phyloP scores from a whole-genome alignment of 192 early-diverging fungal species.

The Thoreauomyces humboldtii region DNA sequence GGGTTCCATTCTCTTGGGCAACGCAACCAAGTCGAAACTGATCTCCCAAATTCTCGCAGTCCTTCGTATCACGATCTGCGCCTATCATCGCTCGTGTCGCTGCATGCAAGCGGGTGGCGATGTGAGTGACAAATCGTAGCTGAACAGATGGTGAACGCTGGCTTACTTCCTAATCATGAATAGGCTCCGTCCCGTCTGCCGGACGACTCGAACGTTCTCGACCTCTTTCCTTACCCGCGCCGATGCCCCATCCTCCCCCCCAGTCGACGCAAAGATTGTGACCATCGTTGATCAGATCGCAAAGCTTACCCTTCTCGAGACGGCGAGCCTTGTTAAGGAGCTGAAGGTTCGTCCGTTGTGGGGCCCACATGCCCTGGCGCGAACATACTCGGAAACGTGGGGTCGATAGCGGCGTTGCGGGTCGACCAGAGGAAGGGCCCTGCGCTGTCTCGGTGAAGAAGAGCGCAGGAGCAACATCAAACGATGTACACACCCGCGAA shows the following conservation, averaged over 20 bases:
- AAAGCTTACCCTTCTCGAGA: constrained; percentile 88
- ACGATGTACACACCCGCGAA: not conserved
- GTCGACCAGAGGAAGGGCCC: not conserved
- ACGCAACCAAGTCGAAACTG: too few species aligned
- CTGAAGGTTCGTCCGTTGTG: constrained; percentile 91
- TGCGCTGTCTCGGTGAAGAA: not conserved
- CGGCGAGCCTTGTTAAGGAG: constrained; percentile 80
- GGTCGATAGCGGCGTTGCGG: not conserved
- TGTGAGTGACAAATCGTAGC: too few species aligned
- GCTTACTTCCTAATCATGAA: too few species aligned
- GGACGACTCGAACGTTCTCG: too few species aligned
- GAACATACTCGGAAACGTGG: too few species aligned
- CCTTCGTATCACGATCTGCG: too few species aligned
- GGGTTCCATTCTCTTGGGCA: too few species aligned
- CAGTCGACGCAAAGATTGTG: constrained; percentile 59
- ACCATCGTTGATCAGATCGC: constrained; percentile 89
- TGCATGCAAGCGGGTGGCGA: too few species aligned
- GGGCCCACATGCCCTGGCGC: too few species aligned
- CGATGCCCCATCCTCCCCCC: constrained; percentile 16
- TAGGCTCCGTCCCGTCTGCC: constrained; percentile 5
- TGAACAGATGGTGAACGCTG: too few species aligned
- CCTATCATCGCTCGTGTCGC: too few species aligned
- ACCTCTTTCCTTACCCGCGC: constrained; percentile 12
- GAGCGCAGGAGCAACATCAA: not conserved
- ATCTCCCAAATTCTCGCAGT: too few species aligned